phyloP scores from a whole-genome alignment of 306 rosid genomes.

The Lathyrus aphaca region DNA sequence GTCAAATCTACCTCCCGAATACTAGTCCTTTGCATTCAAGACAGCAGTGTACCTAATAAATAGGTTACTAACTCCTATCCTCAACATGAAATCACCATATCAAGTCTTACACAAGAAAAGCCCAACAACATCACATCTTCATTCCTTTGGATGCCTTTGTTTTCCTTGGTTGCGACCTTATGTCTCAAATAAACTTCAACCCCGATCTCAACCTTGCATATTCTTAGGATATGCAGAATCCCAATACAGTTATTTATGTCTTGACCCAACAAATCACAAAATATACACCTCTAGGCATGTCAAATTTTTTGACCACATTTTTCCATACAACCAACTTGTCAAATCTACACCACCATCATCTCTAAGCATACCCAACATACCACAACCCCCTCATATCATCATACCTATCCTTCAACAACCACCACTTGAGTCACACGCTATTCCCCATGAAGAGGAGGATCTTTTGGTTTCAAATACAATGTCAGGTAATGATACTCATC shows the following conservation, averaged over 20 bases:
- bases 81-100: not conserved
- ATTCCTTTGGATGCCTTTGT: not conserved
- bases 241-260: not conserved
- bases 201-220: not conserved
- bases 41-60: not conserved
- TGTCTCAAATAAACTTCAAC: not conserved
- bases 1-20: not conserved
- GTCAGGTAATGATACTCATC: too few relatives aligned
- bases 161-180: not conserved
- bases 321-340: not conserved
- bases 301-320: not conserved
- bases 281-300: not conserved
- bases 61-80: not conserved
- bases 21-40: not conserved
- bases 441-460: too few relatives aligned
- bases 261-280: not conserved
- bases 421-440: too few relatives aligned
- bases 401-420: too few relatives aligned
- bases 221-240: not conserved
- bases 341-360: not conserved
- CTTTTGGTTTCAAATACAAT: too few relatives aligned
- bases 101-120: not conserved
- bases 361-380: not conserved
- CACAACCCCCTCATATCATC: not conserved
- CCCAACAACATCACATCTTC: not conserved